Conservation (phyloP, 2,329 filamentous ascomycete genomes). For the Pyrenophora seminiperda region DNA sequence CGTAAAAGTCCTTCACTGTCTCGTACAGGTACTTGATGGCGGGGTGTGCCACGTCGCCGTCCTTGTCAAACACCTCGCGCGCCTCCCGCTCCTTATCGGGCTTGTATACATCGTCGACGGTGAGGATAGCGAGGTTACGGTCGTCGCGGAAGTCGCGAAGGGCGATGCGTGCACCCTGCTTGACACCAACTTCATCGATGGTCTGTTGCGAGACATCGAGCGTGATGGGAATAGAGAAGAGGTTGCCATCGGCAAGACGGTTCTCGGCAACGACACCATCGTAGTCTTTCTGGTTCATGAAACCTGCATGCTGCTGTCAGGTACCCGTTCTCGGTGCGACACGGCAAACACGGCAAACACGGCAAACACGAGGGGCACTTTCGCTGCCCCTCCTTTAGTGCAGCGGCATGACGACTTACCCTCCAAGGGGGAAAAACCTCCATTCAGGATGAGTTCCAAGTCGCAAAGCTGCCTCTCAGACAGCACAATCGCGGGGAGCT, state of each 20-base stretch:
- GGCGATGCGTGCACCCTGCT: conserved; percentile 80
- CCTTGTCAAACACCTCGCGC: conserved; percentile 91
- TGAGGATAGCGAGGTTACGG: conserved; percentile 92
- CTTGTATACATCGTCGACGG: conserved; percentile 91
- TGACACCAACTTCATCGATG: conserved; percentile 75
- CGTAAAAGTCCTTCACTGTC: conserved; percentile 82
- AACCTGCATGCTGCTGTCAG: conserved; percentile 62
- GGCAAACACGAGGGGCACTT: conserved; percentile 36
- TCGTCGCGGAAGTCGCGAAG: conserved; percentile 97
- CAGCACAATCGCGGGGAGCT: conserved; percentile 79
- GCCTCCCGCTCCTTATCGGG: conserved; percentile 97
- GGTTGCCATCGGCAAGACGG: conserved; percentile 83
- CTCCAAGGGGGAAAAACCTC: conserved; percentile 96
- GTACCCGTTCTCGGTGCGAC: background rate
- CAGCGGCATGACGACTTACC: conserved; percentile 62
- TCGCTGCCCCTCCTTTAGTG: conserved; percentile 13
- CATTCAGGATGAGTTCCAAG: conserved; percentile 94
- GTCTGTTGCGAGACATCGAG: conserved; percentile 79
- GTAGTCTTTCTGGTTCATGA: conserved; percentile 98
- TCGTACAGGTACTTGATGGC: conserved; percentile 88
- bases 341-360: conserved; percentile 24
- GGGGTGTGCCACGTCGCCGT: conserved; percentile 87
- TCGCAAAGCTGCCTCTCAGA: conserved; percentile 96
- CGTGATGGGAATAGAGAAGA: conserved; percentile 97
- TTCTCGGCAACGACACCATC: conserved; percentile 88